phyloP scores from a whole-genome alignment of 805 yeast genomes.

The Wickerhamiella dianesei region DNA sequence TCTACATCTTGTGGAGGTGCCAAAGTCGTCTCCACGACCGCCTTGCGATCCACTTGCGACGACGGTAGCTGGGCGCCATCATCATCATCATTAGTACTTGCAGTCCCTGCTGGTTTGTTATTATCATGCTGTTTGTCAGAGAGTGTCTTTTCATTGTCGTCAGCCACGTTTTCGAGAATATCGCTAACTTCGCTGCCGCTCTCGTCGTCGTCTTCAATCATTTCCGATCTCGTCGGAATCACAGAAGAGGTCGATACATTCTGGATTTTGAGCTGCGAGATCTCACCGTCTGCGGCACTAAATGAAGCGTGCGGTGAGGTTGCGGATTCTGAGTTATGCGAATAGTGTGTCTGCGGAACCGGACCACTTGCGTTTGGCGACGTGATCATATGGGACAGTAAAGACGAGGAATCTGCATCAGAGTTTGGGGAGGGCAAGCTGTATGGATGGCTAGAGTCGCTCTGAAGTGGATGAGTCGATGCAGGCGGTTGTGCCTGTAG shows the following conservation, averaged over 20 bases:
- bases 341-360: not conserved
- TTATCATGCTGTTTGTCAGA: too few species aligned
- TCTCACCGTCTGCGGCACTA: not conserved
- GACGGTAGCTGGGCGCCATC: too few species aligned
- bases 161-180: too few species aligned
- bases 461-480: not conserved
- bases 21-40: too few species aligned
- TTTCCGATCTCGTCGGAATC: constrained; percentile 70
- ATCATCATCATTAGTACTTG: too few species aligned
- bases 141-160: too few species aligned
- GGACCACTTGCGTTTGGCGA: not conserved
- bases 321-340: not conserved
- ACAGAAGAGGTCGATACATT: constrained; percentile 40
- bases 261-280: constrained; percentile 8
- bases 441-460: not conserved
- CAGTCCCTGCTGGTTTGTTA: too few species aligned
- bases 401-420: not conserved
- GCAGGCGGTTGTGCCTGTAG: not conserved
- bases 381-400: not conserved
- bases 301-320: not conserved
- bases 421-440: constrained; percentile 1
- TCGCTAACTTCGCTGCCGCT: constrained; percentile 11
- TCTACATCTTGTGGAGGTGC: too few species aligned
- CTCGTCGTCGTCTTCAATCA: constrained; percentile 79
- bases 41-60: too few species aligned